Base-by-base conservation (phyloP, 2,329 filamentous ascomycete species). In the Neofusicoccum parvum region DNA sequence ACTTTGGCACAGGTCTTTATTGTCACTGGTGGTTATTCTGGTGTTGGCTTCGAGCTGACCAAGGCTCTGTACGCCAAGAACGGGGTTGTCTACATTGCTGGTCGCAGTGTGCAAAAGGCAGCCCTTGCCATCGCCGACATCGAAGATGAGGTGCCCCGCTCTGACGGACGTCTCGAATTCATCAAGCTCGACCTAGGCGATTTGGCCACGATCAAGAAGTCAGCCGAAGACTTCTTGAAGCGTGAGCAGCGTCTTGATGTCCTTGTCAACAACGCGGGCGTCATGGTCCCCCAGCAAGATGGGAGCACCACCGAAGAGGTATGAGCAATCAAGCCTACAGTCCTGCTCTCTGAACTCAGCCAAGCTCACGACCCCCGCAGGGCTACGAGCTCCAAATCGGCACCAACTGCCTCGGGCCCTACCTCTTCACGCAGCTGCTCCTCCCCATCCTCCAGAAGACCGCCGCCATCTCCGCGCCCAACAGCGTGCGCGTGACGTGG, bases 71-170 rank as follows among this genome's bases (percentile, higher is more conserved):
- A 88, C 72, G 72, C 75, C 12, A 80, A 79, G 41, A 83, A 86
- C 64, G 85, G 79, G 41, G 85, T 77, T 1, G 81, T 88, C n/a
- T 88, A 87, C 72, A 72, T 86, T 32, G 84, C 84, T 4, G 80
- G 81, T 2, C 83, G 86, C 36, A 81, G 74, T 3, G 70, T 77
- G 39, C 72, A 78, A n/a, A 84, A 83, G 67, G 83, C 78, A 12
- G 72, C 74, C 2, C 67, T 72, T 0, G 83, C 83, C 45, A 83
- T 88, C 51, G 71, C 75, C 4, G 68, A 74, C 3, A 81, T 87
- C 67, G 74, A 80, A 32, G 36, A 65, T n/a, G 68, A 73, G 1
- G 51, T 71, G 32, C 76, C 80, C 0, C 68, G 70, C 39, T 81
- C 75, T 23, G 10, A 68, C 69, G 15, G 62, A 60, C 32, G 68